phyloP scores from a whole-genome alignment of 2,329 filamentous ascomycete genomes.

The Penicillium psychrosexuale region DNA sequence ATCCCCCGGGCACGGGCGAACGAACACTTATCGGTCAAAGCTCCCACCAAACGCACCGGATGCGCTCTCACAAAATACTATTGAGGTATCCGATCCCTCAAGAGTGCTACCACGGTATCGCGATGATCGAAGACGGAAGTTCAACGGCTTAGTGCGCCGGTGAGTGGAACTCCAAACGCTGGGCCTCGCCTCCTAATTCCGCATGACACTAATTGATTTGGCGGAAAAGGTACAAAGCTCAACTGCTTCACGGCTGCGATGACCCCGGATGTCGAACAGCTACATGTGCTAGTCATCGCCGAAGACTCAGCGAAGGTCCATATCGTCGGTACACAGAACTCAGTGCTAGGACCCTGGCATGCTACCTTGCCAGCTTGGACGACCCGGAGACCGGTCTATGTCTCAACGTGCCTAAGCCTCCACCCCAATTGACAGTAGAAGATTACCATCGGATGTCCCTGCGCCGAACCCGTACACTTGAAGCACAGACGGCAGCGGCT shows the following conservation, averaged over 20 bases:
- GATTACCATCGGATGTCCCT: slow-evolving; percentile 29
- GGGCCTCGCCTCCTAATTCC: not conserved
- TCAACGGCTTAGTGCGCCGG: slow-evolving; percentile 65
- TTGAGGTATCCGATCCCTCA: slow-evolving; percentile 38
- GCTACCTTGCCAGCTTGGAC: slow-evolving; percentile 76
- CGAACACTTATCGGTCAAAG: slow-evolving; percentile 36
- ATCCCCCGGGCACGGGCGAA: slow-evolving; percentile 26
- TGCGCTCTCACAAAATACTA: slow-evolving; percentile 38
- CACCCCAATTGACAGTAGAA: slow-evolving; percentile 26
- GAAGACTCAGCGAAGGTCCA: slow-evolving; percentile 64
- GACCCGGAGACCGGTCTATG: slow-evolving; percentile 71
- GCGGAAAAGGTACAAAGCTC: slow-evolving; percentile 64
- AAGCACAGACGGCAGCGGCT: slow-evolving; percentile 14
- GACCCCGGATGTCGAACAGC: slow-evolving; percentile 65
- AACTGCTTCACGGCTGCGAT: slow-evolving; percentile 79
- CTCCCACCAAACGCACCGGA: slow-evolving; percentile 43
- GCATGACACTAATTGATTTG: slow-evolving; percentile 4
- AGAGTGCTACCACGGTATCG: slow-evolving; percentile 39
- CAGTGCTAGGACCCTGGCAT: slow-evolving; percentile 76
- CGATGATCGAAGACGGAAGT: slow-evolving; percentile 41
- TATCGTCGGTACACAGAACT: slow-evolving; percentile 75
- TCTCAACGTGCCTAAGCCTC: slow-evolving; percentile 40
- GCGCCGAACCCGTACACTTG: slow-evolving; percentile 33
- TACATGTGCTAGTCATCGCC: slow-evolving; percentile 77
- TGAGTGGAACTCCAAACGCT: slow-evolving; percentile 37